Conservation (phyloP, 106 monocot species). For the Phalaenopsis equestris region DNA sequence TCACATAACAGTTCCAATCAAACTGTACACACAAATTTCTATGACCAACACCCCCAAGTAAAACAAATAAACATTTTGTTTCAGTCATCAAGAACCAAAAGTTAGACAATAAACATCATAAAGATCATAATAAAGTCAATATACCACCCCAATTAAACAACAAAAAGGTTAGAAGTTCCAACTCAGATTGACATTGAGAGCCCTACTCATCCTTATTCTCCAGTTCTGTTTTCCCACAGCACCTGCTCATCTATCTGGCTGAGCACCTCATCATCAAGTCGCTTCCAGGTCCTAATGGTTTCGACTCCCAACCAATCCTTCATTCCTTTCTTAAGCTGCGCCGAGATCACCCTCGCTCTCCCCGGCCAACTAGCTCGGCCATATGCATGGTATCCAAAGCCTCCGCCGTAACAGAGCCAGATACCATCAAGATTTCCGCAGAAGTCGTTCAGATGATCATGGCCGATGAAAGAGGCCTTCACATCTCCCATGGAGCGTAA, state of each 20-base stretch:
- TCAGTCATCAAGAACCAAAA: not conserved
- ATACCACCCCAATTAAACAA: not conserved
- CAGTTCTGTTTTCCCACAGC: slow-evolving; percentile 28
- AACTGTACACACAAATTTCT: too few relatives aligned
- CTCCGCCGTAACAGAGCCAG: slow-evolving; percentile 83
- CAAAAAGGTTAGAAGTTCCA: not conserved
- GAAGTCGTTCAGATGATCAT: slow-evolving; percentile 91
- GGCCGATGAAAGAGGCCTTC: slow-evolving; percentile 72
- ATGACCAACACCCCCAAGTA: not conserved
- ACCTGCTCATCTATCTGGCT: slow-evolving; percentile 72
- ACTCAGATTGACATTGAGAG: not conserved
- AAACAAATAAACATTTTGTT: not conserved
- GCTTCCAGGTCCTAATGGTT: slow-evolving; percentile 73
- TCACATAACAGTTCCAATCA: too few relatives aligned
- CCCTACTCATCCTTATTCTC: not conserved
- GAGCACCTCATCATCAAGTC: slow-evolving; percentile 53
- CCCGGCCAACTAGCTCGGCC: slow-evolving; percentile 63
- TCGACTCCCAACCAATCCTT: slow-evolving; percentile 48
- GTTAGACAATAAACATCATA: not conserved
- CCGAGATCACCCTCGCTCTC: slow-evolving; percentile 58
- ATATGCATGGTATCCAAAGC: slow-evolving; percentile 90
- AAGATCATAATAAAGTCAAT: not conserved
- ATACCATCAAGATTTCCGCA: slow-evolving; percentile 63
- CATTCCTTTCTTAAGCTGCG: slow-evolving; percentile 37
- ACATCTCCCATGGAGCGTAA: slow-evolving; percentile 70